Evolutionary conservation across 306 rosid species (phyloP).

Genomic region (Prinsepia uniflora): DNA sequence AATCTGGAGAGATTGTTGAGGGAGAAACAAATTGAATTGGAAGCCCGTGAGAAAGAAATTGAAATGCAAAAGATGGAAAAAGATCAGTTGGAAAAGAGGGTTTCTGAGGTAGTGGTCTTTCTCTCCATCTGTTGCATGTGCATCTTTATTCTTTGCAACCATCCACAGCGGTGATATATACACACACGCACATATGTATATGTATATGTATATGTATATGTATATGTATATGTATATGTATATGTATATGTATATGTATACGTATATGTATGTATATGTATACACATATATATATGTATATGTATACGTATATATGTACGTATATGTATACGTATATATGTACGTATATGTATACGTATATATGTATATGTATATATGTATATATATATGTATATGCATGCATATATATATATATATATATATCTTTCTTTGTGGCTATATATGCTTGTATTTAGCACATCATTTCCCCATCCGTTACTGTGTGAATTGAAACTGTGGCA

Average conservation of each 20-base stretch:
- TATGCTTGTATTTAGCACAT: background rate
- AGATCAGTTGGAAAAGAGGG: slow-evolving; percentile 47
- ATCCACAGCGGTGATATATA: too few species aligned
- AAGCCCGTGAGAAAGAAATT: slow-evolving; percentile 54
- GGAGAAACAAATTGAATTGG: slow-evolving; percentile 58
- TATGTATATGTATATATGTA: too few species aligned
- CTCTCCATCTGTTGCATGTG: background rate
- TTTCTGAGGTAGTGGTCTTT: slow-evolving; percentile 63
- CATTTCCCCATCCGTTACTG: background rate
- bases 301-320: too few species aligned
- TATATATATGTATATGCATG: too few species aligned
- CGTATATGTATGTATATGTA: too few species aligned
- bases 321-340: too few species aligned
- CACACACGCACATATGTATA: too few species aligned
- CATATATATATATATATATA: too few species aligned
- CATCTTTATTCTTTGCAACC: background rate
- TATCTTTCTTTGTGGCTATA: background rate
- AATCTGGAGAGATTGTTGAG: slow-evolving; percentile 54
- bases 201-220: too few species aligned
- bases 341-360: too few species aligned
- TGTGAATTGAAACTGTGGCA: background rate
- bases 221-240: background rate
- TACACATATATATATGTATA: too few species aligned
- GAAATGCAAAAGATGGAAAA: slow-evolving; percentile 56
- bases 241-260: too few species aligned